phyloP scores from a whole-genome alignment of 768 basidiomycete genomes.

The Cubamyces sp. region DNA sequence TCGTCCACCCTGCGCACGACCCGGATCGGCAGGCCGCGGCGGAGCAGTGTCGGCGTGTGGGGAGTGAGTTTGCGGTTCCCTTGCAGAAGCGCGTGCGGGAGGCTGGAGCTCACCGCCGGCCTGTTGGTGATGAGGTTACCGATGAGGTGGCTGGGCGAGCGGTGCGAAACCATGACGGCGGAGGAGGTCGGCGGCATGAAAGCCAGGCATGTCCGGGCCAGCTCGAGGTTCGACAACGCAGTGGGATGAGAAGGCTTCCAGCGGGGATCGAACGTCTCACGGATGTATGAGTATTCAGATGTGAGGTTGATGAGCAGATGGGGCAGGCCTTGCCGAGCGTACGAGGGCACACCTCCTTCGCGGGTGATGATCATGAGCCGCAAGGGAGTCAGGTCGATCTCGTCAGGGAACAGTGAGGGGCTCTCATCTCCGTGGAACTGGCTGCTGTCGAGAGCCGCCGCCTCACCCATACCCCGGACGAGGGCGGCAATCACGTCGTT shows the following conservation, averaged over 20 bases:
- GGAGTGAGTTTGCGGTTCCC: conserved; percentile 83
- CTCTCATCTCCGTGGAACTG: conserved; percentile 38
- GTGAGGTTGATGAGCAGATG: conserved; percentile 94
- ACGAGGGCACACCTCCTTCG: conserved; percentile 96
- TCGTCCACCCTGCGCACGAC: conserved; percentile 73
- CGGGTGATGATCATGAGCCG: conserved; percentile 97
- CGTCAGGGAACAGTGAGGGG: conserved; percentile 46
- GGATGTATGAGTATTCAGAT: conserved; percentile 85
- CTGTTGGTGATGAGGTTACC: conserved; percentile 98
- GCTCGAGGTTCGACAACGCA: conserved; percentile 80
- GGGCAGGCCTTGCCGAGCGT: conserved; percentile 91
- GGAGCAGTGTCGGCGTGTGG: conserved; percentile 91
- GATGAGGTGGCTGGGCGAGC: conserved; percentile 92
- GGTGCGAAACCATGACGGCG: conserved; percentile 96
- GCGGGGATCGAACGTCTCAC: conserved; percentile 74
- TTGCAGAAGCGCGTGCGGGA: conserved; percentile 91
- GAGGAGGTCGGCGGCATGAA: conserved; percentile 95
- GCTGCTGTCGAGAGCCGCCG: conserved; percentile 52
- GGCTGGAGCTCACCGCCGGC: conserved; percentile 91
- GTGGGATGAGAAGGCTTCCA: conserved; percentile 86
- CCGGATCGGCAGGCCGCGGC: conserved; percentile 85
- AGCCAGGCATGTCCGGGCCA: conserved; percentile 83
- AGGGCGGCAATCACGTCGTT: conserved; percentile 90
- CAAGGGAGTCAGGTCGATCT: conserved; percentile 87
- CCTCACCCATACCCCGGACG: conserved; percentile 78